Percentiles rank a stretch among this genome's conserved stretches.
Conservation (phyloP, 352 stramenopile species). For the Globisporangium cylindrosporum region DNA sequence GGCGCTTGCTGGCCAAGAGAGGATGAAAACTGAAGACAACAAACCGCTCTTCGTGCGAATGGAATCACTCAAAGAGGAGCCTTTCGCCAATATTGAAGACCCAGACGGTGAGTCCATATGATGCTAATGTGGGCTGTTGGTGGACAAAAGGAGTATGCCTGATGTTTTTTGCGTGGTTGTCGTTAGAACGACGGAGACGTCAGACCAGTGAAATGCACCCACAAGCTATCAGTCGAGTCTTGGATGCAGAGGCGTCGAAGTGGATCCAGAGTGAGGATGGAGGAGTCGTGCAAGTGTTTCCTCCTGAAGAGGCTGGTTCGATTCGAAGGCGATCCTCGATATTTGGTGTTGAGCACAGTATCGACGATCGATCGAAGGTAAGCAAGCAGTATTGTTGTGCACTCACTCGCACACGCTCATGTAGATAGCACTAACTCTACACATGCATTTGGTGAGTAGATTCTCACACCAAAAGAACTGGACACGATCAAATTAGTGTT, state of each 20-base stretch:
- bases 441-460: conserved; percentile 19
- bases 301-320: neutral
- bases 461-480: conserved; percentile 57
- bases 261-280: conserved; percentile 61
- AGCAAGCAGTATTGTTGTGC: neutral
- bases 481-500: conserved; percentile 83
- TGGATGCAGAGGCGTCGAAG: conserved; percentile 66
- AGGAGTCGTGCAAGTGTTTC: neutral
- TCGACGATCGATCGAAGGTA: conserved; percentile 35
- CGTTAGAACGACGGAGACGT: conserved; percentile 35
- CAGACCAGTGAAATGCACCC: conserved; percentile 80
- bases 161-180: neutral
- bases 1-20: conserved; percentile 27
- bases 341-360: neutral
- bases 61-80: conserved; percentile 11
- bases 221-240: conserved; percentile 55
- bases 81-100: conserved; percentile 10
- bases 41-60: neutral
- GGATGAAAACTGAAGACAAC: neutral
- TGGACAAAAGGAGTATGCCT: neutral
- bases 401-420: neutral
- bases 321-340: neutral
- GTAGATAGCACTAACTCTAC: neutral
- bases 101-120: conserved; percentile 1
- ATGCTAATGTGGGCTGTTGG: neutral